Evolutionary conservation across 179 eudicot genomes (phyloP), one percentile per base, ranked within the genome.

Genomic region (Carnegiea gigantea): DNA sequence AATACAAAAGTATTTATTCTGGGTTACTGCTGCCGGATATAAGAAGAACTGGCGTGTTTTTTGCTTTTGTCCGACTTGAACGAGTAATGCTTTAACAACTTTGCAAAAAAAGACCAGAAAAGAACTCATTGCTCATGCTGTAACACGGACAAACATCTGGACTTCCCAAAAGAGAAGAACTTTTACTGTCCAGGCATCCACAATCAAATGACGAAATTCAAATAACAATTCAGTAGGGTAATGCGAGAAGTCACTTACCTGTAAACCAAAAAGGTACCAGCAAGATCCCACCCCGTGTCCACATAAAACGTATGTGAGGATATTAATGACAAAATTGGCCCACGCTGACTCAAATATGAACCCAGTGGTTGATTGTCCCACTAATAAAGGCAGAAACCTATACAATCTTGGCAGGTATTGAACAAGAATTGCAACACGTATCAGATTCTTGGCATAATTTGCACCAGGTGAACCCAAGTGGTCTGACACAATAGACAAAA

Each of bases 191-290:
- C 15, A 48, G 15, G 53, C 9, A 12, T 48, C 53, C 53, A 48
- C 53, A 48, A 48, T 48, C 15, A 48, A 48, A 48, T 48, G 53
- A 15, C 26, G 21, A 36, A 33, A 38, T 46, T 8, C 17, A 46
- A n/a, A 12, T n/a, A 77, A 62, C 36, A 23, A 18, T 59, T 18
- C 59, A 78, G 13, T 38, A 78, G 57, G 68, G 26, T 20, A 18
- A 36, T 53, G 7, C 73, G 13, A 28, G 20, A 18, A 54, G n/a
- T 28, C 79, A 83, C 86, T 59, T 72, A 93, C 97, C 94, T 91
- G 95, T 78, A 94, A 82, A 33, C 95, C 97, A 28, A 94, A 88
- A 76, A 91, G 93, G 86, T 94, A 94, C 98, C 98, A 94, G 83
- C 89, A 88, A 68, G 98, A 90, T 67, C 98, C 98, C 38, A 94